phyloP scores from a whole-genome alignment of 2,329 filamentous ascomycete species.

The Aureobasidium leucospermi region DNA sequence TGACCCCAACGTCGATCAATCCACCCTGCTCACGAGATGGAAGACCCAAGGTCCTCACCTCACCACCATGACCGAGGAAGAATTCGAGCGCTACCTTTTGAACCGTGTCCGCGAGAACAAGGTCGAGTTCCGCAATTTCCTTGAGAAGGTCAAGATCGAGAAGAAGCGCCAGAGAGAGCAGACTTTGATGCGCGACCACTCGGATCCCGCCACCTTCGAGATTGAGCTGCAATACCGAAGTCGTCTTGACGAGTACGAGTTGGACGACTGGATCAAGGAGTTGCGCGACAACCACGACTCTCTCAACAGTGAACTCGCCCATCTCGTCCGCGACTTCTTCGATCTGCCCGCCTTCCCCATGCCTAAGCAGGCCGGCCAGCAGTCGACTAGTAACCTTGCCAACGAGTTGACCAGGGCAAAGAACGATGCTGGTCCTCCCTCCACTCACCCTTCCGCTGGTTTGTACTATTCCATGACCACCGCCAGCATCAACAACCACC shows the following conservation, averaged over 20 bases:
- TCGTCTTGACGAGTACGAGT: constrained; percentile 5
- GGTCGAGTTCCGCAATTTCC: constrained; percentile 25
- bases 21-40: constrained; percentile 29
- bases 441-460: constrained; percentile 59
- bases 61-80: constrained; percentile 46
- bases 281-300: constrained; percentile 39
- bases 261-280: constrained; percentile 24
- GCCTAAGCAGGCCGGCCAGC: constrained; percentile 25
- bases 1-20: background rate
- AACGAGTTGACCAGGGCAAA: background rate
- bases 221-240: constrained; percentile 5
- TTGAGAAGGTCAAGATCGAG: constrained; percentile 17
- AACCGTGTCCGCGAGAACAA: constrained; percentile 33
- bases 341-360: constrained; percentile 44
- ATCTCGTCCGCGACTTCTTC: constrained; percentile 48
- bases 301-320: constrained; percentile 44
- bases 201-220: constrained; percentile 8
- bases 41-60: constrained; percentile 54
- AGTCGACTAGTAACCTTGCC: background rate
- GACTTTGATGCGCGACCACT: constrained; percentile 8
- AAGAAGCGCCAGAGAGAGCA: constrained; percentile 17
- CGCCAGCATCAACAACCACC: constrained; percentile 52
- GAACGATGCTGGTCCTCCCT: constrained; percentile 41
- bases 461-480: constrained; percentile 53
- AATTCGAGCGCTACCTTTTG: constrained; percentile 48